Evolutionary conservation across 2,329 filamentous ascomycete genomes (phyloP).

Genomic region (Chaetomiaceae sp.): DNA sequence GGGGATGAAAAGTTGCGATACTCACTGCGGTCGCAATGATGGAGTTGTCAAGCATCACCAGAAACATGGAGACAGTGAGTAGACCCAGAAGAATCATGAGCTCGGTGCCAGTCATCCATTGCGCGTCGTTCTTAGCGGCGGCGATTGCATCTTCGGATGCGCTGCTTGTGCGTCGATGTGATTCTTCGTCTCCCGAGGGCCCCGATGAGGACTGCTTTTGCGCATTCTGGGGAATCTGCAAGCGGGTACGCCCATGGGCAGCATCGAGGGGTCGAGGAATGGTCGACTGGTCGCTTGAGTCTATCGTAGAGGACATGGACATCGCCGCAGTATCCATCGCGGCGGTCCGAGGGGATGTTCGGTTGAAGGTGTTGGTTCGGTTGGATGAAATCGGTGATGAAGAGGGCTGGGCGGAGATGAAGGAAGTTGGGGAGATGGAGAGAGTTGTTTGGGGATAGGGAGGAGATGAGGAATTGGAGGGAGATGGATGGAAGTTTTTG

Average conservation of each 20-base stretch:
- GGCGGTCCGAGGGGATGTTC: too few relatives aligned
- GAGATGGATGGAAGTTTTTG: too few relatives aligned
- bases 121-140: not conserved
- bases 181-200: not conserved
- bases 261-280: not conserved
- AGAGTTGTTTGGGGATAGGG: too few relatives aligned
- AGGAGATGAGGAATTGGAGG: too few relatives aligned
- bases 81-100: slow-evolving; percentile 2
- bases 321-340: not conserved
- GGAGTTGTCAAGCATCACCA: slow-evolving; percentile 48
- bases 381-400: too few relatives aligned
- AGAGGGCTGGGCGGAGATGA: too few relatives aligned
- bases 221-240: too few relatives aligned
- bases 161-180: not conserved
- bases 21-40: slow-evolving; percentile 45
- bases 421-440: too few relatives aligned
- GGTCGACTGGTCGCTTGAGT: not conserved
- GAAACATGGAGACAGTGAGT: slow-evolving; percentile 39
- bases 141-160: not conserved
- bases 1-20: not conserved
- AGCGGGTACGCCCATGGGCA: too few relatives aligned
- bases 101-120: slow-evolving; percentile 17
- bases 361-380: too few relatives aligned
- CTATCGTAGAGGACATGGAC: not conserved
- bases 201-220: not conserved